Evolutionary conservation across 805 yeast species (phyloP), one percentile per base, ranked within the genome.

Genomic region (Saccharomyces paradoxus): DNA sequence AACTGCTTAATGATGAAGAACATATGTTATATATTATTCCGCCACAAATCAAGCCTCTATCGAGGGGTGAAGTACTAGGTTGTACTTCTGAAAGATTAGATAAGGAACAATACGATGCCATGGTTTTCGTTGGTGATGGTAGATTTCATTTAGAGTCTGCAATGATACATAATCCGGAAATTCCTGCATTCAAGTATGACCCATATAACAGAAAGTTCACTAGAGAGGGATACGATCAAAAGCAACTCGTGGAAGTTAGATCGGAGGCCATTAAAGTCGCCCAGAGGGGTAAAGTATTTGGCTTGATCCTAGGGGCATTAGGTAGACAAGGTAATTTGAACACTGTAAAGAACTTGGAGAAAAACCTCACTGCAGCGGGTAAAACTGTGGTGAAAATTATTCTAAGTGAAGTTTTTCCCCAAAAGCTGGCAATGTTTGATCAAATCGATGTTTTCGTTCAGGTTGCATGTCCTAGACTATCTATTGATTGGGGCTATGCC

Each of bases 401-500:
- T 37, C 70, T 94, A 14, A 87, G 96, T 54, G 99, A 94, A 69
- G 89, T 94, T 21, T 91, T 94, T 71, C 99, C 99, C 0, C 87
- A 83, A 52, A 94, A 94, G 63, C 74, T 94, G 41, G 85, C 97
- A 10, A 86, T 87, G 84, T 94, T 94, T 71, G 91, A 89, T 63
- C 94, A 89, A 63, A 81, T 92, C 17, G 99, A 94, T 70, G 96
- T 91, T 1, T 94, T 94, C 77, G 87, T 94, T 13, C 99, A 94
- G 71, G 96, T 94, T 2, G 99, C 99, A 0, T 94, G 99, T 68
- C 99, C 99, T 0, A 77, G 99, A 63, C 74, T 94, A 49, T 89
- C 96, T 1, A 92, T 94, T 46, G 99, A 94, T 69, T 94, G 99
- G 99, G 99, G 99, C 0, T 94, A 94, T 69, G 99, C 99, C 0